phyloP scores from a whole-genome alignment of 78 protist genomes.

The Dictyostelium intermedium region DNA sequence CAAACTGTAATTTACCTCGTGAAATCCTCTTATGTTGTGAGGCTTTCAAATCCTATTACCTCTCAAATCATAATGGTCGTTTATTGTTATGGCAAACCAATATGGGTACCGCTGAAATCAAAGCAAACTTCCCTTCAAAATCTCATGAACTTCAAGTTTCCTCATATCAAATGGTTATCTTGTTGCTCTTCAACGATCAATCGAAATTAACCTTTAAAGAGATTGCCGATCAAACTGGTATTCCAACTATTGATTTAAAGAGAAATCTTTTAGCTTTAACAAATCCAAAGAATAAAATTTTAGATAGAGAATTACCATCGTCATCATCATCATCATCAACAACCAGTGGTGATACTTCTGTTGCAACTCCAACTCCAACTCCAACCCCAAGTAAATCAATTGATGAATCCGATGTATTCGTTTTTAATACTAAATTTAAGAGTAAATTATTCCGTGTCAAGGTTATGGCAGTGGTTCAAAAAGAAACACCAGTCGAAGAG shows the following conservation, averaged over 20 bases:
- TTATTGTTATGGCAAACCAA: slow-evolving; percentile 90
- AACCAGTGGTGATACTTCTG: neutral
- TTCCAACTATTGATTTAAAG: slow-evolving; percentile 86
- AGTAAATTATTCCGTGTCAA: slow-evolving; percentile 85
- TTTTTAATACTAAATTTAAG: slow-evolving; percentile 83
- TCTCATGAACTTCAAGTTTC: slow-evolving; percentile 91
- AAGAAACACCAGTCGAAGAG: slow-evolving; percentile 88
- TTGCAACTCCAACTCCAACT: neutral
- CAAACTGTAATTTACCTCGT: slow-evolving; percentile 72
- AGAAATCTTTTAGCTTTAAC: slow-evolving; percentile 90
- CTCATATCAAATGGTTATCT: slow-evolving; percentile 89
- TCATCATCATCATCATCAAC: neutral
- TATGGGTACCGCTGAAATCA: slow-evolving; percentile 94
- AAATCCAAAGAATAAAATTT: slow-evolving; percentile 83
- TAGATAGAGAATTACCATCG: neutral
- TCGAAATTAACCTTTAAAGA: slow-evolving; percentile 62
- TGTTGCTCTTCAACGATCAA: slow-evolving; percentile 89
- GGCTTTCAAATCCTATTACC: slow-evolving; percentile 88
- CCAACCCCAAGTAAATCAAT: slow-evolving; percentile 26
- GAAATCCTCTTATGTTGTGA: slow-evolving; percentile 77
- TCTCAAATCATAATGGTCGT: slow-evolving; percentile 89
- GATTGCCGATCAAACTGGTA: slow-evolving; percentile 49
- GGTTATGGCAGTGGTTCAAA: slow-evolving; percentile 90
- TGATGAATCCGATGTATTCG: slow-evolving; percentile 88
- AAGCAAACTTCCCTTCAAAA: slow-evolving; percentile 81